Evolutionary conservation across 192 early-diverging fungal species (phyloP), one percentile per base, ranked within the genome.

Genomic region (Gryganskiella cystojenkinii): DNA sequence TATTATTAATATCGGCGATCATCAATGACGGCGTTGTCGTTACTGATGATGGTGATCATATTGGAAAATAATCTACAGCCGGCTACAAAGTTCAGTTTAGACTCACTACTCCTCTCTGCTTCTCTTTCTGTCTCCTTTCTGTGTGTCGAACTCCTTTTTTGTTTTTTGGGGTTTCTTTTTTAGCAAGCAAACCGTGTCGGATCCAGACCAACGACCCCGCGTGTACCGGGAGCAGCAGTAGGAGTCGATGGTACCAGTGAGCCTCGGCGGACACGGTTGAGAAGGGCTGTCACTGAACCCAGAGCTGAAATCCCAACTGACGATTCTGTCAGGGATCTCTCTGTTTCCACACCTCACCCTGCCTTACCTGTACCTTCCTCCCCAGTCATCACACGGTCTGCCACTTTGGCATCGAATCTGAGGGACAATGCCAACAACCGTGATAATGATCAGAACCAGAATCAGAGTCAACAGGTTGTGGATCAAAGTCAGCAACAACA

Each of bases 161-260:
- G 25, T 27, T 11, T 15, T 22, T n/a, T n/a, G n/a, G n/a, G n/a
- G n/a, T n/a, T n/a, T 33, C 55, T 8, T 56, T 24, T 28, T 2
- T 68, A 78, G 74, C 60, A 78, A 78, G 74, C 74, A 43, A 78
- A 37, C 47, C 65, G 74, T n/a, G 25, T 35, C 22, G 73, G 44
- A 52, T 25, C 60, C 7, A 46, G 71, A 14, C 49, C 71, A 27
- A 46, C 71, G 3, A 28, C 44, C 31, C 44, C 72, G 19, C 72
- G 72, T 13, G 28, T 56, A 15, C n/a, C n/a, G n/a, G n/a, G n/a
- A n/a, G n/a, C n/a, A n/a, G n/a, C n/a, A n/a, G 46, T 46, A 64
- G 44, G 51, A 47, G 24, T 44, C 3, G 66, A 78, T 54, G 67
- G 56, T n/a, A n/a, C n/a, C n/a, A n/a, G n/a, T 25, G 74, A 78